Evolutionary conservation across 495 filamentous ascomycete species (phyloP), one percentile per base, ranked within the genome.

Genomic region (Podospora appendiculata): DNA sequence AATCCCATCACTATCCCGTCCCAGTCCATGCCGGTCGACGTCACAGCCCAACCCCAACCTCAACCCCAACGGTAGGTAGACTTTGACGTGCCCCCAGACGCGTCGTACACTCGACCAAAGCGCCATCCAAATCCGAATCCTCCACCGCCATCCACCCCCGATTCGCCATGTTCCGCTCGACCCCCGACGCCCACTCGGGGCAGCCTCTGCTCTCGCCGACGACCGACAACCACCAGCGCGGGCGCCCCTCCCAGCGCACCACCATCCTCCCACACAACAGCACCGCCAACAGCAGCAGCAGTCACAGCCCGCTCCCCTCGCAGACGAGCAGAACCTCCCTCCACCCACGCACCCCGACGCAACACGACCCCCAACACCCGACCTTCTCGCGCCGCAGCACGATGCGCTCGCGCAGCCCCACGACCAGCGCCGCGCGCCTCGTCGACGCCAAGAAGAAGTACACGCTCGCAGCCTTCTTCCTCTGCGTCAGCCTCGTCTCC

Each of bases 381-480:
- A 48, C 48, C 32, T 52, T 58, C 14, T 52, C 54, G 25, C 61
- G 61, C 12, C 55, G 59, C 6, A 61, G 48, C 34, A 56, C 56
- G 8, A 55, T 67, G 38, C 59, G 57, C 41, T 65, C 62, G 2
- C 51, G 55, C 13, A 57, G 51, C 47, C 57, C 61, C 13, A 73
- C 77, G 45, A 63, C 70, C 18, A 58, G 62, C n/a, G 79, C 82
- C 2, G 5, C 25, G 25, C 73, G 70, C 4, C 35, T 54, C 32
- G 25, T 25, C 25, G 62, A 82, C 18, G 89, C 86, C 45, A 80
- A 78, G 53, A 84, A 80, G 60, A 90, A 90, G 66, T 96, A 96
- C 64, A 81, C 88, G 19, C 86, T 90, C 59, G 92, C 93, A 4
- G 84, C 79, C 6, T 79, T 88, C 45, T 96, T 95, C 68, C 71